Percentiles rank a stretch among this genome's conserved stretches.
These are phyloP conservation scores for Ustilaginoidea virens DNA, from an alignment of 2,329 filamentous ascomycete genomes.

Conservation along the genomic window DNA sequence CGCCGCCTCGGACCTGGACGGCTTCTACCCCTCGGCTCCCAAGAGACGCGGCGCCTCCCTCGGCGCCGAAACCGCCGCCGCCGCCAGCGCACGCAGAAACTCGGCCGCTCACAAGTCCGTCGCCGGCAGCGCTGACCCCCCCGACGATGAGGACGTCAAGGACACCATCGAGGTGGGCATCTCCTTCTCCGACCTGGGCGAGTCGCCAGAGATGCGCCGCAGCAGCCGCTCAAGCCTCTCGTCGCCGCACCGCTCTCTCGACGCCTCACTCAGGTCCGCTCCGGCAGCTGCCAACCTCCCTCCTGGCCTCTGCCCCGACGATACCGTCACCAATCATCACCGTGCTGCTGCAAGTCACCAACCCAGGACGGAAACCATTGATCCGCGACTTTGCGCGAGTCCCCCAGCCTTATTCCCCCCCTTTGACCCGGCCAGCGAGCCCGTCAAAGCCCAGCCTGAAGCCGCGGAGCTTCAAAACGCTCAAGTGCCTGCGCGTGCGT, in stretches of 20 bases:
- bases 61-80: constrained; percentile 18
- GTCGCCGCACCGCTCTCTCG: constrained; percentile 11
- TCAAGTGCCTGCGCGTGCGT: too few species aligned
- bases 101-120: constrained; percentile 22
- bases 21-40: constrained; percentile 12
- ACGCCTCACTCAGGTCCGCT: constrained; percentile 8
- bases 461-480: neutral
- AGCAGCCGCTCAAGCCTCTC: constrained; percentile 14
- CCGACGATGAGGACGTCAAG: constrained; percentile 33
- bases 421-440: neutral
- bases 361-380: too few species aligned
- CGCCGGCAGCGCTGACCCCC: constrained; percentile 16
- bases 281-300: constrained; percentile 3
- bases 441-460: neutral
- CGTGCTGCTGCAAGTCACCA: too few species aligned
- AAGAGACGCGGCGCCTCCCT: constrained; percentile 23
- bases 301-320: neutral
- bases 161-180: constrained; percentile 43
- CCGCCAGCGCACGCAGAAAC: constrained; percentile 23
- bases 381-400: constrained; percentile 4
- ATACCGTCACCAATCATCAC: neutral
- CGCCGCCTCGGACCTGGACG: constrained; percentile 19
- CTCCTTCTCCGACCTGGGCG: constrained; percentile 17
- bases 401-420: constrained; percentile 1
- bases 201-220: constrained; percentile 14